These are phyloP conservation scores for Incumbomyces lentus DNA, from an alignment of 2,329 filamentous ascomycete genomes.

Conservation along the genomic window DNA sequence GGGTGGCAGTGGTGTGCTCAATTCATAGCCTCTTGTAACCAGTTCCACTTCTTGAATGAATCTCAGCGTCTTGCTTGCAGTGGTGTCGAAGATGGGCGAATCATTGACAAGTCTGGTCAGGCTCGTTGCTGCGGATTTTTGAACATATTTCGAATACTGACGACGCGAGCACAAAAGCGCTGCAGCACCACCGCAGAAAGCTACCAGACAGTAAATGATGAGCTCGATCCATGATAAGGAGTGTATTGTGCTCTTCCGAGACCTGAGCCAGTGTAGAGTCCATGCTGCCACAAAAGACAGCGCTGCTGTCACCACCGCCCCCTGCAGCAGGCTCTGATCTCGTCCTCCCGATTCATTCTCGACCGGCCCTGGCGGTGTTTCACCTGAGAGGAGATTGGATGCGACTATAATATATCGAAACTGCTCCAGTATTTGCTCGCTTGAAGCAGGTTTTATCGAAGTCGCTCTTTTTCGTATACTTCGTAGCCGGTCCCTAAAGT, in stretches of 20 bases:
- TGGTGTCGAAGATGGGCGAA: slow-evolving; percentile 71
- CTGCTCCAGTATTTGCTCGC: slow-evolving; percentile 76
- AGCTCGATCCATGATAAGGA: slow-evolving; percentile 33
- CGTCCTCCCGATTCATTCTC: slow-evolving; percentile 26
- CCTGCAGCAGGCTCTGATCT: slow-evolving; percentile 44
- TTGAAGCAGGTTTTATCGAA: slow-evolving; percentile 13
- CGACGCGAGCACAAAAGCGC: slow-evolving; percentile 51
- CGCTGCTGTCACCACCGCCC: slow-evolving; percentile 55
- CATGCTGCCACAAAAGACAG: slow-evolving; percentile 54
- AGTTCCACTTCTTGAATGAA: slow-evolving; percentile 93
- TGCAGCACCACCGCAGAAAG: slow-evolving; percentile 17
- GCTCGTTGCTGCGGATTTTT: slow-evolving; percentile 62
- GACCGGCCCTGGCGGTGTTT: slow-evolving; percentile 37
- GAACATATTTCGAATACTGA: slow-evolving; percentile 70
- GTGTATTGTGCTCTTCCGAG: slow-evolving; percentile 41
- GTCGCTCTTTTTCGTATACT: slow-evolving; percentile 14
- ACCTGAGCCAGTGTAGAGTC: slow-evolving; percentile 59
- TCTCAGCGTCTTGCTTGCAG: slow-evolving; percentile 62
- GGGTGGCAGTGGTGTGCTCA: slow-evolving; percentile 86
- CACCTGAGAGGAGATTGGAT: slow-evolving; percentile 72
- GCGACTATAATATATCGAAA: slow-evolving; percentile 90
- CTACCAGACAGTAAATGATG: slow-evolving; percentile 29
- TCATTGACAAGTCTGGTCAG: slow-evolving; percentile 59
- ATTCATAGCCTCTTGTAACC: slow-evolving; percentile 77
- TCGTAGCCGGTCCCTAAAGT: slow-evolving; percentile 12